These are phyloP conservation scores for Sporopachydermia quercuum DNA, from an alignment of 805 yeast species.

Conservation along the genomic window DNA sequence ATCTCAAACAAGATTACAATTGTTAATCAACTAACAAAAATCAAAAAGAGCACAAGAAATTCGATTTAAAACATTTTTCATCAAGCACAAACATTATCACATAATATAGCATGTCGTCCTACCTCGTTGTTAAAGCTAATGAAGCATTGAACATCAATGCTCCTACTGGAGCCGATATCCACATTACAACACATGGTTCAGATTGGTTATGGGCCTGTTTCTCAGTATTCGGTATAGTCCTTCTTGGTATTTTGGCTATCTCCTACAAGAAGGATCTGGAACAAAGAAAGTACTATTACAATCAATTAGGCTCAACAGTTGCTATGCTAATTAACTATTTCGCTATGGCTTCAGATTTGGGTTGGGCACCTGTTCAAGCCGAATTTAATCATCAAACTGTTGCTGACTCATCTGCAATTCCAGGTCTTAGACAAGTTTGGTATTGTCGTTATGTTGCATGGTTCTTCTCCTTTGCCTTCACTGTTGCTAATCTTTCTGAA, in stretches of 20 bases:
- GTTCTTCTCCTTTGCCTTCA: slow-evolving; percentile 39
- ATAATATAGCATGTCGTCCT: too few relatives aligned
- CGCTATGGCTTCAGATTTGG: slow-evolving; percentile 43
- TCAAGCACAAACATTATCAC: too few relatives aligned
- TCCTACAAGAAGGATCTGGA: slow-evolving; percentile 14
- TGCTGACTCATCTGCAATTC: slow-evolving; percentile 12
- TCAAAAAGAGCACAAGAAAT: too few relatives aligned
- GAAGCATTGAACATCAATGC: slow-evolving; percentile 31
- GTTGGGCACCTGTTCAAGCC: slow-evolving; percentile 31
- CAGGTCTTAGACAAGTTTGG: slow-evolving; percentile 34
- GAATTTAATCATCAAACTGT: slow-evolving; percentile 35
- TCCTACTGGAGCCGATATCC: slow-evolving; percentile 30
- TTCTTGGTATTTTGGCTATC: slow-evolving; percentile 1
- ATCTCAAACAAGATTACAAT: too few relatives aligned
- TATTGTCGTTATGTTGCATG: slow-evolving; percentile 42
- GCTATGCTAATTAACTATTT: slow-evolving; percentile 34
- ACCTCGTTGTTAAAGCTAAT: too few relatives aligned
- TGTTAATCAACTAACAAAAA: too few relatives aligned
- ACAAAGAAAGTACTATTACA: slow-evolving; percentile 22
- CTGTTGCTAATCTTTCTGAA: slow-evolving; percentile 21
- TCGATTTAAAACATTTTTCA: too few relatives aligned
- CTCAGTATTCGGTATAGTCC: slow-evolving; percentile 26
- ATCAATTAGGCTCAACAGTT: slow-evolving; percentile 26
- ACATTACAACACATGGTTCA: slow-evolving; percentile 42
- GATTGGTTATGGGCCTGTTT: slow-evolving; percentile 58